Conservation (phyloP, 2,329 filamentous ascomycete species). For the Colletotrichum godetiae region DNA sequence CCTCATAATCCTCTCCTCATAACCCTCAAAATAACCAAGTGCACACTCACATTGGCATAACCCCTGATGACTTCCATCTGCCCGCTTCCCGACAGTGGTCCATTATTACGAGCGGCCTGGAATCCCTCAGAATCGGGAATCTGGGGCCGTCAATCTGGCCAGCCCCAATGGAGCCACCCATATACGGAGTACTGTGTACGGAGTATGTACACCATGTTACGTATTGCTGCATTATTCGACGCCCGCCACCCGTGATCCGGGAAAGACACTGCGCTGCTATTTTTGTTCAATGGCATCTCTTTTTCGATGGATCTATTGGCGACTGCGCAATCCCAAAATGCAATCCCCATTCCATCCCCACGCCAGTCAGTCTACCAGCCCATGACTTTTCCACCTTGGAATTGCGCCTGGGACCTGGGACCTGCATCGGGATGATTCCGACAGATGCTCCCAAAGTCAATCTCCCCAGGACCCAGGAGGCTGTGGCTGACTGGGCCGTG, state of each 20-base stretch:
- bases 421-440: background rate
- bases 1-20: background rate
- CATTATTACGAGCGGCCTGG: constrained; percentile 31
- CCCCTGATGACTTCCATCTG: background rate
- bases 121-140: constrained; percentile 25
- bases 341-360: background rate
- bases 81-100: background rate
- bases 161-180: background rate
- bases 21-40: background rate
- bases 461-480: background rate
- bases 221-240: constrained; percentile 5
- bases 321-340: background rate
- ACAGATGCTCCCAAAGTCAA: background rate
- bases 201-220: no score
- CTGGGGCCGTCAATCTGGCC: constrained; percentile 13
- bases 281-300: constrained; percentile 1
- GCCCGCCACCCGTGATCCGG: background rate
- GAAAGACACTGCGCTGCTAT: constrained; percentile 4
- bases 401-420: background rate
- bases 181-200: background rate
- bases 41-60: background rate
- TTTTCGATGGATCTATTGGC: background rate
- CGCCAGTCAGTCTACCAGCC: background rate
- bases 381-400: background rate
- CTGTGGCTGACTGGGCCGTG: background rate